Base-by-base conservation (phyloP, 129 eudicot genomes). In the Chrysanthemum lavandulifolium region DNA sequence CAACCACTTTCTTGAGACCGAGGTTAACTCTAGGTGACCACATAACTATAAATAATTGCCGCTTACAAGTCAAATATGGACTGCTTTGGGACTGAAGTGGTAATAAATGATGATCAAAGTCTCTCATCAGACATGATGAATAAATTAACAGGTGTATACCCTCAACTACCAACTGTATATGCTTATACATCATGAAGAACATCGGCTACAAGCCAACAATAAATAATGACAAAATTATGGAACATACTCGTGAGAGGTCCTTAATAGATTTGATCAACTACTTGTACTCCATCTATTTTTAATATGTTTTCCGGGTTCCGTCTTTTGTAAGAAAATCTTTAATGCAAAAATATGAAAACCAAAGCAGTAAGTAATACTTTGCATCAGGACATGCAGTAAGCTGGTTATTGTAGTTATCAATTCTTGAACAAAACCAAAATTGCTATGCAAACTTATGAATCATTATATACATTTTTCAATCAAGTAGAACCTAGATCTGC, bases 101-200 rank as follows among this genome's bases (percentile, higher is more conserved):
- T 74, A 67, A 80, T 74, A 60, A 48, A 58, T 74, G 76, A 80
- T 74, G 51, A 48, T 57, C 19, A 47, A n/a, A 61, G 51, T 68
- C 40, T 73, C 61, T 16, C 62, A 54, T 31, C 55, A 15, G 31
- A 61, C 54, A 29, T 33, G 50, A 25, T 18, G 14, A 69, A 51
- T 77, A 51, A 69, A 69, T 69, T 2, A 4, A 71, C 45, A 47
- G 70, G 36, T 49, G 57, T 14, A 14, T 40, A 61, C 31, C 61
- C 72, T 74, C 76, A 80, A 63, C 84, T 14, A 55, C 80, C 84
- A 80, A 25, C 76, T 48, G 49, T 47, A 6, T 21, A 40, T 7
- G n/a, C 36, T 64, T 56, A 79, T 52, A 61, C 78, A 73, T 51
- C 49, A 67, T 60, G 55, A 36, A 45, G 59, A 67, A 59, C 61